Conservation (phyloP, 2,329 filamentous ascomycete genomes). For the Coniochaeta pulveracea region DNA sequence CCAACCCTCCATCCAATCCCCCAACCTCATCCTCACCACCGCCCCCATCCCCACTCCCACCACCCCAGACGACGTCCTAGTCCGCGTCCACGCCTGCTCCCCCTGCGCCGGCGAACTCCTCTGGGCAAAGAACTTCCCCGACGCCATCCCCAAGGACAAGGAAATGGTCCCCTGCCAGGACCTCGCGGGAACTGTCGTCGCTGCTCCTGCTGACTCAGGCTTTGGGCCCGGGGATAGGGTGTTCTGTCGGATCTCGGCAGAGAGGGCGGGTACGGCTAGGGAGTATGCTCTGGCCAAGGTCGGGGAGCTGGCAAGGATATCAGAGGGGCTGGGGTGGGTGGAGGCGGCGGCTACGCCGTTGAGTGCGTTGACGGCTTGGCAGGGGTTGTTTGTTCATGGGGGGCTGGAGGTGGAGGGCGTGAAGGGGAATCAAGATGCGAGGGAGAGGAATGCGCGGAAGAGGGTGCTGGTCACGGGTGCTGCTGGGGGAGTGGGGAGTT, state of each 20-base stretch:
- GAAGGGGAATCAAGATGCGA: conserved; percentile 14
- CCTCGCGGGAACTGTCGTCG: conserved; percentile 23
- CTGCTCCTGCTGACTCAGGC: conserved; percentile 12
- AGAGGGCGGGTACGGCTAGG: conserved; percentile 15
- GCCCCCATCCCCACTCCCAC: conserved; percentile 12
- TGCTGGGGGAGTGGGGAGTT: conserved; percentile 26
- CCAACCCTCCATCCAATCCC: conserved; percentile 18
- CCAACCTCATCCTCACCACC: conserved; percentile 14
- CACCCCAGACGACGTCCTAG: conserved; percentile 16
- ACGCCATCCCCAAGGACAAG: conserved; percentile 11
- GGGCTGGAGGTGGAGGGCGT: conserved; percentile 17
- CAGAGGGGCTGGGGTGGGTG: conserved; percentile 18
- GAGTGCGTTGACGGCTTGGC: conserved; percentile 27
- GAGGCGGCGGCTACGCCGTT: conserved; percentile 25
- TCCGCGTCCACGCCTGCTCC: conserved; percentile 18
- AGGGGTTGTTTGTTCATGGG: conserved; percentile 25
- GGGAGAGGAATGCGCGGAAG: conserved; percentile 15
- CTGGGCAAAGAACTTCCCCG: conserved; percentile 16
- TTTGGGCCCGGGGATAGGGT: conserved; percentile 22
- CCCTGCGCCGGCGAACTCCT: conserved; percentile 19
- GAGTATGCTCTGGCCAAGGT: conserved; percentile 19
- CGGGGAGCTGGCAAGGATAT: conserved; percentile 21
- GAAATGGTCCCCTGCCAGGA: conserved; percentile 21
- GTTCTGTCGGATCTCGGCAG: conserved; percentile 17
- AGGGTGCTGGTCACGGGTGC: conserved; percentile 27